Conservation (phyloP, 2,329 filamentous ascomycete genomes). For the Penicillium sp. region DNA sequence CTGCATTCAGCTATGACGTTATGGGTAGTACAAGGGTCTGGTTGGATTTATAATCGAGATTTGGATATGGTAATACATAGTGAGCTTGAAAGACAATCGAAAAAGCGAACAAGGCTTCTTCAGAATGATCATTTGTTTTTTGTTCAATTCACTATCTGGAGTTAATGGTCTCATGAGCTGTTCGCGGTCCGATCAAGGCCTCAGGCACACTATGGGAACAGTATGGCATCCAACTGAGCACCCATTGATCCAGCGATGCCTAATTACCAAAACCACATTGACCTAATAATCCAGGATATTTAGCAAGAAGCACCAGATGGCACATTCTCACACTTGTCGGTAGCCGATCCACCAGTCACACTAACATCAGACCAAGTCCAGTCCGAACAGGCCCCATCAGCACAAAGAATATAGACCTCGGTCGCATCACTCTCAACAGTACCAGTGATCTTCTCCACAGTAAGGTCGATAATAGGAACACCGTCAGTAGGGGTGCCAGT, state of each 20-base stretch:
- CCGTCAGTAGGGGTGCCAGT: slow-evolving; percentile 41
- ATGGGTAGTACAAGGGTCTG: background rate
- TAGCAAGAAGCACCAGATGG: slow-evolving; percentile 41
- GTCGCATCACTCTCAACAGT: slow-evolving; percentile 36
- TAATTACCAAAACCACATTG: background rate
- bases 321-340: slow-evolving; percentile 43
- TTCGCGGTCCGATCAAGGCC: background rate
- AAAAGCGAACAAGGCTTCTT: background rate
- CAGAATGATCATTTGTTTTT: background rate
- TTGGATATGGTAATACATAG: background rate
- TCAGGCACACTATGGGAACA: background rate
- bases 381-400: slow-evolving; percentile 51
- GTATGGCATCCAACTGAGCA: background rate
- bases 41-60: background rate
- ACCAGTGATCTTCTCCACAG: slow-evolving; percentile 38
- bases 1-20: slow-evolving; percentile 4
- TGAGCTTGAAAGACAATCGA: background rate
- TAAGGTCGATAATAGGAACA: slow-evolving; percentile 44
- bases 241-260: background rate
- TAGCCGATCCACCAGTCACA: slow-evolving; percentile 55
- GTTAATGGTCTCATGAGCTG: background rate
- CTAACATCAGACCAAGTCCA: slow-evolving; percentile 56
- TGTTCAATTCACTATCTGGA: background rate
- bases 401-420: slow-evolving; percentile 58
- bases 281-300: background rate